Conservation (phyloP, 352 stramenopile genomes). For the Phytophthora hybrid region DNA sequence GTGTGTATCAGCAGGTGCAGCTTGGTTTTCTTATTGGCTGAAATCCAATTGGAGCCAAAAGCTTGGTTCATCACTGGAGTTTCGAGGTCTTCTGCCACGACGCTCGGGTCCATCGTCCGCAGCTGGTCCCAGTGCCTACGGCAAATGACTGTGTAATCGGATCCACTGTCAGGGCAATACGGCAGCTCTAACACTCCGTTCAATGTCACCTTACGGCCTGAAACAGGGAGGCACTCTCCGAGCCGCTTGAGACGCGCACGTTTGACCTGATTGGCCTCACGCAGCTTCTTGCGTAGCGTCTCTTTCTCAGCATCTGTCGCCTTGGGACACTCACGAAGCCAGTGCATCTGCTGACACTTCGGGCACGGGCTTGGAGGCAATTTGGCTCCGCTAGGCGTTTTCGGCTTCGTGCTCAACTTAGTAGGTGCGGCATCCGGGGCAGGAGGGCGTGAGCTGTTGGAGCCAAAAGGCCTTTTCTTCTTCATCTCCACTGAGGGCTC, state of each 20-base stretch:
- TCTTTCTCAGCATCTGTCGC: too few species aligned
- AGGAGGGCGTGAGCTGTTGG: too few species aligned
- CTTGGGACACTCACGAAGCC: too few species aligned
- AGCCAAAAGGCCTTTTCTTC: too few species aligned
- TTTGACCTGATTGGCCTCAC: not conserved
- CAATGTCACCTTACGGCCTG: not conserved
- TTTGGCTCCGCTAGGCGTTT: too few species aligned
- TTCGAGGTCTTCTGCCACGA: not conserved
- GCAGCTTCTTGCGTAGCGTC: too few species aligned
- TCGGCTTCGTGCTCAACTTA: too few species aligned
- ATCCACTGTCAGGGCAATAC: not conserved
- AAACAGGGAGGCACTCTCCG: too few species aligned
- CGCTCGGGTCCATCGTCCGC: not conserved
- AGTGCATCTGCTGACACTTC: too few species aligned
- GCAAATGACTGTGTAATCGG: not conserved
- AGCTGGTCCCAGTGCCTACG: not conserved
- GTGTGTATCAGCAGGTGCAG: slow-evolving; percentile 20
- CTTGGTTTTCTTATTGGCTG: not conserved
- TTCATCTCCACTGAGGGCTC: too few species aligned
- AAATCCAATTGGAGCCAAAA: not conserved
- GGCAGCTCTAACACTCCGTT: not conserved
- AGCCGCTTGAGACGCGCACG: not conserved
- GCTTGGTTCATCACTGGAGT: not conserved
- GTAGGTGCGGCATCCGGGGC: too few species aligned
- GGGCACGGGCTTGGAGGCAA: too few species aligned